Conservation (phyloP, 176 grass and related monocot genomes). For the Phyllostachys edulis region DNA sequence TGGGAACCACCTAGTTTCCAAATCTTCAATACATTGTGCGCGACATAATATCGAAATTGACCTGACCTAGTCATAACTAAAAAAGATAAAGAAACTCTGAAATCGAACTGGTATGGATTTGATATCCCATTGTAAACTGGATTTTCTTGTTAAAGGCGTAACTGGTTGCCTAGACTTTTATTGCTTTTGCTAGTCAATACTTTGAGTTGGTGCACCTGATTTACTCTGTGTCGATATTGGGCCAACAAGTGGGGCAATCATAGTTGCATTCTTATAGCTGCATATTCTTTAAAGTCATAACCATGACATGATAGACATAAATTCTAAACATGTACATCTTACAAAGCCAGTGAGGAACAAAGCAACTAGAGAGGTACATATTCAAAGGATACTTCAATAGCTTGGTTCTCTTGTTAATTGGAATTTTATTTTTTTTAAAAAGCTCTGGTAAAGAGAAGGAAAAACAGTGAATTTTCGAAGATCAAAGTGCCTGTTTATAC, state of each 20-base stretch:
- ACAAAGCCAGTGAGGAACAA: background rate
- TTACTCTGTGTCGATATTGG: background rate
- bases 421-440: background rate
- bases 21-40: background rate
- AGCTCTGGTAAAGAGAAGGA: background rate
- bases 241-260: background rate
- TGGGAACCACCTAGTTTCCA: background rate
- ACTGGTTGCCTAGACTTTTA: background rate
- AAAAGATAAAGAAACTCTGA: background rate
- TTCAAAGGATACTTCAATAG: background rate
- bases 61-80: background rate
- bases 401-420: background rate
- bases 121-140: background rate
- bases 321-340: background rate
- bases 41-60: background rate
- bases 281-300: background rate
- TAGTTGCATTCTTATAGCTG: background rate
- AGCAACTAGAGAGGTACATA: background rate
- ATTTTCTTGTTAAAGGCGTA: background rate
- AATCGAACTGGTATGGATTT: background rate
- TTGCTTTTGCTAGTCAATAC: background rate
- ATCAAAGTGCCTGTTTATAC: background rate
- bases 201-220: background rate
- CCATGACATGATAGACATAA: background rate
- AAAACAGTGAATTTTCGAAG: background rate